phyloP scores from a whole-genome alignment of 2,329 filamentous ascomycete genomes.

The Xylaria multiplex region DNA sequence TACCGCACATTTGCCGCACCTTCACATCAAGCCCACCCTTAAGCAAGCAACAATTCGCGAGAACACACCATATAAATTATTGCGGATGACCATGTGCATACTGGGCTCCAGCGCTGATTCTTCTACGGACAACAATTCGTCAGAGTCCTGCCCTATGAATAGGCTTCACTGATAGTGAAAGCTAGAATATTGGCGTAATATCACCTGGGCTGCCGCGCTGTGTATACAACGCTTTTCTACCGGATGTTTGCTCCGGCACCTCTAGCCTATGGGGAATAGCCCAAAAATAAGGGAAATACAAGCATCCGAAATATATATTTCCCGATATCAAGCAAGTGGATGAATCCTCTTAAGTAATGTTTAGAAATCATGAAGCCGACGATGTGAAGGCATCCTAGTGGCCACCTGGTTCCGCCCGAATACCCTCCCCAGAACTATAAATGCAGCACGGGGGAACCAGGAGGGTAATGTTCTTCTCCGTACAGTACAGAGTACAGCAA shows the following conservation, averaged over 20 bases:
- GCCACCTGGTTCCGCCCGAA: not conserved
- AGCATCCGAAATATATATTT: no score
- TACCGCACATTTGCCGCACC: not conserved
- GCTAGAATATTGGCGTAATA: not conserved
- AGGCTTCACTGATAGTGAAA: not conserved
- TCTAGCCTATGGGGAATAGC: not conserved
- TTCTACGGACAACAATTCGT: not conserved
- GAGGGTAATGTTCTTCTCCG: not conserved
- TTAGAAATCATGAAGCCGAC: not conserved
- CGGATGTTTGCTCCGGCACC: not conserved
- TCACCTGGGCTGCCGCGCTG: not conserved
- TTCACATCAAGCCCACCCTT: not conserved
- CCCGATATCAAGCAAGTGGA: no score
- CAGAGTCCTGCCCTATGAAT: not conserved
- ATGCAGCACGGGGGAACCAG: not conserved
- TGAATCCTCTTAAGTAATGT: not conserved
- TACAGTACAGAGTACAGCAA: not conserved
- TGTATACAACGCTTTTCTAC: slow-evolving; percentile 1
- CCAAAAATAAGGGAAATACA: not conserved
- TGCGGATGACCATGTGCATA: not conserved
- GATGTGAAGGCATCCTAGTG: not conserved
- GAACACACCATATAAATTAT: not conserved
- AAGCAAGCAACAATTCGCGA: not conserved
- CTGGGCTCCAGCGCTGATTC: not conserved
- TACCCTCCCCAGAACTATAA: slow-evolving; percentile 9